These are phyloP conservation scores for Phytophthora hibernalis DNA, from an alignment of 352 stramenopile species.

Conservation along the genomic window DNA sequence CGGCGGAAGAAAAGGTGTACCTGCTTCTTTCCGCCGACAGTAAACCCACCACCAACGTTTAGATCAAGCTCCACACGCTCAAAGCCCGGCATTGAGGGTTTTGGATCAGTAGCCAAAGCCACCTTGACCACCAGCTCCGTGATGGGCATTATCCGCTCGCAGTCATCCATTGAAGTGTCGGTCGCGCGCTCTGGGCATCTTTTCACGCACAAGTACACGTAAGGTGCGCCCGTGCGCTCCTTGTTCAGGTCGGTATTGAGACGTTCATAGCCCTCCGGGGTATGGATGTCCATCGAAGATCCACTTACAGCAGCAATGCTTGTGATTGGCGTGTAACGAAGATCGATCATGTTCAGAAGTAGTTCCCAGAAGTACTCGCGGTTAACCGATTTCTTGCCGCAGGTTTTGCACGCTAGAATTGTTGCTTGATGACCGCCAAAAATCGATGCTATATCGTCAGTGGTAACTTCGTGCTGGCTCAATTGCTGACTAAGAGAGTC, in stretches of 20 bases:
- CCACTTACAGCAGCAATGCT: conserved; percentile 80
- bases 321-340: conserved; percentile 89
- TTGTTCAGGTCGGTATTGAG: conserved; percentile 90
- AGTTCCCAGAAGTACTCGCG: conserved; percentile 91
- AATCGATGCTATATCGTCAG: conserved; percentile 68
- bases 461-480: conserved; percentile 62
- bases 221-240: conserved; percentile 74
- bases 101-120: conserved; percentile 56
- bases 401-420: conserved; percentile 84
- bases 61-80: conserved; percentile 85
- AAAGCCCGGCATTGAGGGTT: conserved; percentile 73
- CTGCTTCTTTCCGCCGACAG: conserved; percentile 78
- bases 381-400: conserved; percentile 83
- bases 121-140: conserved; percentile 86
- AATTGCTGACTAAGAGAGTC: conserved; percentile 80
- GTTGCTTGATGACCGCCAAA: conserved; percentile 86
- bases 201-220: conserved; percentile 88
- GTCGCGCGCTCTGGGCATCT: conserved; percentile 60
- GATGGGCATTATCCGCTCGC: conserved; percentile 58
- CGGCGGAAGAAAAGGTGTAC: conserved; percentile 85
- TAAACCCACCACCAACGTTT: conserved; percentile 67
- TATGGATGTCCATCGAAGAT: conserved; percentile 71
- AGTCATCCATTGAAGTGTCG: conserved; percentile 37
- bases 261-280: conserved; percentile 72
- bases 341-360: conserved; percentile 90